A percentile compares a stretch with the other conserved stretches of the same genome.
Conservation (phyloP, 805 yeast species). For the Starmera amethionina region DNA sequence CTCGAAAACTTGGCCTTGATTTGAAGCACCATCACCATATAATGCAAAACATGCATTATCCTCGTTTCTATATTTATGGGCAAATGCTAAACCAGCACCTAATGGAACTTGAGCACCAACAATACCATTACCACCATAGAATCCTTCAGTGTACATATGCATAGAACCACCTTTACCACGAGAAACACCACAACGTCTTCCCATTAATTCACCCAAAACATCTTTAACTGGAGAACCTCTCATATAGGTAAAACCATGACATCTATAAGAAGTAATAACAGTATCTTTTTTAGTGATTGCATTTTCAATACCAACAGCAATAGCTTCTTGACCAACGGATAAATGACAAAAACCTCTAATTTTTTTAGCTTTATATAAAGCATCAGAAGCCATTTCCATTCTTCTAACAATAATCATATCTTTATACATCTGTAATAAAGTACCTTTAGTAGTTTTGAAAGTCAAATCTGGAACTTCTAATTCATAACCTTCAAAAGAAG, state of each 20-base stretch:
- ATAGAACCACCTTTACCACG: slow-evolving; percentile 99
- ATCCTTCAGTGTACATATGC: slow-evolving; percentile 95
- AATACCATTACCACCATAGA: slow-evolving; percentile 99
- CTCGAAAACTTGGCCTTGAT: slow-evolving; percentile 99
- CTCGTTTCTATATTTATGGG: slow-evolving; percentile 88
- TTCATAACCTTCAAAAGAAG: slow-evolving; percentile 80
- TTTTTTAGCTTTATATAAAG: slow-evolving; percentile 95
- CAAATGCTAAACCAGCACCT: slow-evolving; percentile 97
- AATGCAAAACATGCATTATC: slow-evolving; percentile 74
- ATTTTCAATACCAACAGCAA: slow-evolving; percentile 96
- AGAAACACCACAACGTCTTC: slow-evolving; percentile 90
- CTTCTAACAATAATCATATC: slow-evolving; percentile 92
- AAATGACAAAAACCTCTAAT: slow-evolving; percentile 98
- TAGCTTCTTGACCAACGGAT: slow-evolving; percentile 97
- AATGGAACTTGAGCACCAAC: slow-evolving; percentile 99
- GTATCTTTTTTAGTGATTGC: slow-evolving; percentile 83
- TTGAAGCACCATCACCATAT: slow-evolving; percentile 99
- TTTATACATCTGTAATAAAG: slow-evolving; percentile 86
- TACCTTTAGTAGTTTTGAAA: slow-evolving; percentile 72
- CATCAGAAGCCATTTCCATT: slow-evolving; percentile 99
- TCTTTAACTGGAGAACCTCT: slow-evolving; percentile 89
- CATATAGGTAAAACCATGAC: slow-evolving; percentile 97
- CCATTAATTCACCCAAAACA: slow-evolving; percentile 94
- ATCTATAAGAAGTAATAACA: slow-evolving; percentile 93
- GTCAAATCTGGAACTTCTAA: slow-evolving; percentile 62